Conservation (phyloP, 805 yeast genomes). For the Candida orba region DNA sequence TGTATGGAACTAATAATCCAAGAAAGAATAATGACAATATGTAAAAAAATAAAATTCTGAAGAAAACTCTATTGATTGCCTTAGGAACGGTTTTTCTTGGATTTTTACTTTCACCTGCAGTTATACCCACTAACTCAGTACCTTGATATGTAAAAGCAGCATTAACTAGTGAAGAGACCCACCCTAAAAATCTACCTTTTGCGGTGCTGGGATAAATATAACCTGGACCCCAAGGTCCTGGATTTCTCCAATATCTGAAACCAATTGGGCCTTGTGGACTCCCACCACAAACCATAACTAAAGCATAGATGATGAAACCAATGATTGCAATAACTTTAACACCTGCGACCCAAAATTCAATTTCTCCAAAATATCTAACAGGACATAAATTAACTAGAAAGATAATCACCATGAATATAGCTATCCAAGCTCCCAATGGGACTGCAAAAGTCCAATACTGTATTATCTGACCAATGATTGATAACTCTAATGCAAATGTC, state of each 20-base stretch:
- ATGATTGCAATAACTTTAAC: slow-evolving; percentile 60
- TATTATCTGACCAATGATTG: slow-evolving; percentile 62
- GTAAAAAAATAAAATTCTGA: slow-evolving; percentile 61
- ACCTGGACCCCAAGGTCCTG: slow-evolving; percentile 72
- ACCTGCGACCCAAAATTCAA: slow-evolving; percentile 69
- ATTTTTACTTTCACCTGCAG: slow-evolving; percentile 67
- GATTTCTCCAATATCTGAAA: slow-evolving; percentile 74
- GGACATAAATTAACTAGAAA: slow-evolving; percentile 54
- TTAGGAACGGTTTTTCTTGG: slow-evolving; percentile 68
- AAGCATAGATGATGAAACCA: slow-evolving; percentile 62
- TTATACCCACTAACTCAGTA: slow-evolving; percentile 66
- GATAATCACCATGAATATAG: slow-evolving; percentile 53
- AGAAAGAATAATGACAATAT: slow-evolving; percentile 58
- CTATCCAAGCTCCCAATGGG: slow-evolving; percentile 67
- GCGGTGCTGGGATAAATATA: slow-evolving; percentile 38
- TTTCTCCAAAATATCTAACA: slow-evolving; percentile 64
- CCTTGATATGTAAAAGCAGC: slow-evolving; percentile 80
- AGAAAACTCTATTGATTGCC: slow-evolving; percentile 62
- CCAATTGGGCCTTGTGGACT: slow-evolving; percentile 65
- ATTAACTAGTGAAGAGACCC: slow-evolving; percentile 60
- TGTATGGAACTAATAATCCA: slow-evolving; percentile 63
- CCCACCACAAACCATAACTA: slow-evolving; percentile 72
- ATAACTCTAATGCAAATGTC: slow-evolving; percentile 67
- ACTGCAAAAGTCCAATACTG: slow-evolving; percentile 62
- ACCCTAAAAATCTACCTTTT: slow-evolving; percentile 59